A percentile compares a stretch with the other conserved stretches of the same genome.
Evolutionary conservation across 108 stramenopile species (phyloP).

Genomic region (Nitzschia inconspicua): DNA sequence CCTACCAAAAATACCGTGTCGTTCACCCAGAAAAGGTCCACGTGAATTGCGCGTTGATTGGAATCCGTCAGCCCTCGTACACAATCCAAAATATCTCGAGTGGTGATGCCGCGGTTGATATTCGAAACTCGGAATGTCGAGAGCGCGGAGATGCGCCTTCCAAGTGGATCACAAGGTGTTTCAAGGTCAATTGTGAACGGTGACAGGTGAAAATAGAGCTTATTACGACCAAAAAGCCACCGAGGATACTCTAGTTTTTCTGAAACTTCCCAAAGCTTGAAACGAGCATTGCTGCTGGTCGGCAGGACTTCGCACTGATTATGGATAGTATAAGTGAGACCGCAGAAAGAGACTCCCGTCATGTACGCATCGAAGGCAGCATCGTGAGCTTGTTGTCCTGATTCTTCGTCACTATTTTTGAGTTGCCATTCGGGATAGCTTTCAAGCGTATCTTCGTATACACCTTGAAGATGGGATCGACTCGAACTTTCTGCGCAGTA

Average conservation of each 20-base stretch:
- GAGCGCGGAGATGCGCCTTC: constrained; percentile 41
- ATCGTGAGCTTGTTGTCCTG: constrained; percentile 46
- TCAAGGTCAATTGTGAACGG: constrained; percentile 79
- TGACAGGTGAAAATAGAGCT: constrained; percentile 54
- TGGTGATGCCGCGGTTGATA: constrained; percentile 58
- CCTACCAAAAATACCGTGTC: constrained; percentile 72
- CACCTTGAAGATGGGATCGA: constrained; percentile 14
- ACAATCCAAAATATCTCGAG: constrained; percentile 60
- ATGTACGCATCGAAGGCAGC: constrained; percentile 79
- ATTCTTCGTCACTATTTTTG: constrained; percentile 29
- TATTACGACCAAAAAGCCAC: constrained; percentile 56
- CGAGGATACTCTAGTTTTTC: constrained; percentile 23
- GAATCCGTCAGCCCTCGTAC: constrained; percentile 41
- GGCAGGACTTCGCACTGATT: constrained; percentile 4
- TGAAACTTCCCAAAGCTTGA: constrained; percentile 30
- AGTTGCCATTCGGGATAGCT: constrained; percentile 46
- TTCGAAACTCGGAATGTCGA: constrained; percentile 61
- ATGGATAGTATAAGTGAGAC: constrained; percentile 10
- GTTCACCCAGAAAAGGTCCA: constrained; percentile 77
- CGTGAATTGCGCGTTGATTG: constrained; percentile 45
- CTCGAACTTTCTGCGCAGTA: constrained; percentile 23
- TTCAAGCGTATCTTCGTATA: constrained; percentile 23
- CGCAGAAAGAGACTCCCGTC: constrained; percentile 53
- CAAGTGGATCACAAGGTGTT: constrained; percentile 53
- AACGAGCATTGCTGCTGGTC: background rate